phyloP scores from a whole-genome alignment of 208 protist species.

The Acanthamoeba healyi region DNA sequence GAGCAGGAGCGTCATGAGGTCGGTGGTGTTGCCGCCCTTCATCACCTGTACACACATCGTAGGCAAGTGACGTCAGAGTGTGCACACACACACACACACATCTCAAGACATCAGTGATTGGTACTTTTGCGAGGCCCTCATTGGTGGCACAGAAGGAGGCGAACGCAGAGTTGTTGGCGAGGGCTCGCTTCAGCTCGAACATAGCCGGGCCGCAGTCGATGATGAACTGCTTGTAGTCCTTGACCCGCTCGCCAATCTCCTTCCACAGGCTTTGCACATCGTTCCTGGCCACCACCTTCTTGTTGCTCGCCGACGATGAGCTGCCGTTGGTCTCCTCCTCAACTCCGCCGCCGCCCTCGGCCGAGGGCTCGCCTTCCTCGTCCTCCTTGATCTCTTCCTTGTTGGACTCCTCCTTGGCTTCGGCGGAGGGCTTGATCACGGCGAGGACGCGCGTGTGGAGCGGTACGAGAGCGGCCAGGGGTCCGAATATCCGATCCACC shows the following conservation, averaged over 20 bases:
- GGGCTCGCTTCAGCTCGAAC: conserved; percentile 30
- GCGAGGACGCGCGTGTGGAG: neutral
- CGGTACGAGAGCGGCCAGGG: neutral
- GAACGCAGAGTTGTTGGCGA: conserved; percentile 22
- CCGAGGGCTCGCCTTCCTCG: neutral
- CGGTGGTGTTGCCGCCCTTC: neutral
- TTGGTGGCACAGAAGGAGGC: conserved; percentile 45
- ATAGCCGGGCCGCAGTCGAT: neutral
- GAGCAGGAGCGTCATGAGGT: conserved; percentile 12
- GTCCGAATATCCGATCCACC: conserved; percentile 28
- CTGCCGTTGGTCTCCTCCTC: neutral
- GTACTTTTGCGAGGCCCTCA: neutral
- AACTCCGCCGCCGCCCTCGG: neutral
- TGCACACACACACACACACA: no score
- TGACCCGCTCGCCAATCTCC: conserved; percentile 25
- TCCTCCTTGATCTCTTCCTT: neutral
- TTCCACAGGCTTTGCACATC: conserved; percentile 37
- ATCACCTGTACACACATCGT: neutral
- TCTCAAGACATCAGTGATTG: no score
- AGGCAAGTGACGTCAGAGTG: neutral
- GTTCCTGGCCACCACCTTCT: neutral
- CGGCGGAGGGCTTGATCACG: neutral
- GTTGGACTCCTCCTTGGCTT: neutral
- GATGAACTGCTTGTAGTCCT: conserved; percentile 51
- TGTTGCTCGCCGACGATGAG: neutral